Conservation (phyloP, 2,329 filamentous ascomycete species). For the Neonectria coccinea region DNA sequence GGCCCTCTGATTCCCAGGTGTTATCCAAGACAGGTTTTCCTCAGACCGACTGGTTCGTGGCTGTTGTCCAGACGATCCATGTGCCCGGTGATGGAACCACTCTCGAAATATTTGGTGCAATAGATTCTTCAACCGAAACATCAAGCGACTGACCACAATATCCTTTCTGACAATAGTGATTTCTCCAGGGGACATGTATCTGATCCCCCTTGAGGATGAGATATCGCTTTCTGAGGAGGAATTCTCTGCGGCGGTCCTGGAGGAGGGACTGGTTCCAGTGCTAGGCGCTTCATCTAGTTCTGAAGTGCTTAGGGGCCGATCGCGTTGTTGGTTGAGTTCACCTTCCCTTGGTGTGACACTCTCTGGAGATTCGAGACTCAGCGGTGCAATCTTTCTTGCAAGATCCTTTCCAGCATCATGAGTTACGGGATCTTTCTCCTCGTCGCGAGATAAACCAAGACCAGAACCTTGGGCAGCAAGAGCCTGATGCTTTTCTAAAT, state of each 20-base stretch:
- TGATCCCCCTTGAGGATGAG: background rate
- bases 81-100: background rate
- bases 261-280: background rate
- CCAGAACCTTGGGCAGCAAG: too few relatives aligned
- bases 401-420: too few relatives aligned
- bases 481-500: too few relatives aligned
- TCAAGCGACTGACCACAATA: background rate
- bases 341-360: too few relatives aligned
- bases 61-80: background rate
- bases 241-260: background rate
- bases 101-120: background rate
- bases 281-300: background rate
- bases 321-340: too few relatives aligned
- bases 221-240: background rate
- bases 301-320: too few relatives aligned
- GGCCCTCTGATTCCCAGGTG: background rate
- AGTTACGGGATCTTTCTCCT: too few relatives aligned
- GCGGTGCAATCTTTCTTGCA: too few relatives aligned
- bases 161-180: background rate
- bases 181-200: conserved; percentile 2
- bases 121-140: background rate
- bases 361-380: too few relatives aligned
- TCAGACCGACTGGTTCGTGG: too few relatives aligned
- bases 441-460: too few relatives aligned
- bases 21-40: background rate